Evolutionary conservation across 208 protist genomes (phyloP).

Genomic region (Strigomonas galati): DNA sequence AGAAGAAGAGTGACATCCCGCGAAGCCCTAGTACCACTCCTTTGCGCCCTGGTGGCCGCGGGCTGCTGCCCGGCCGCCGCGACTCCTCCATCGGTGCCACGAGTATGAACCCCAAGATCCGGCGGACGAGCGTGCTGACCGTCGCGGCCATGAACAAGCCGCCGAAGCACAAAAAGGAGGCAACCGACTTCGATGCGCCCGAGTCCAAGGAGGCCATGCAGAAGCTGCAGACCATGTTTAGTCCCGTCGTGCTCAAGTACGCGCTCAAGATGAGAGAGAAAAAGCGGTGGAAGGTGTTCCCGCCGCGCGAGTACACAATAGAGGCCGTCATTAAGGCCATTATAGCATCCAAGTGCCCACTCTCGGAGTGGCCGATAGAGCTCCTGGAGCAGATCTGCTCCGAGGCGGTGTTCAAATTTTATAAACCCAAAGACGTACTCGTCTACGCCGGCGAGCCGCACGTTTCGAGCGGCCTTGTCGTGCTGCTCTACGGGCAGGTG

Average conservation of each 20-base stretch:
- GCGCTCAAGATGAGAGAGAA: conserved; percentile 40
- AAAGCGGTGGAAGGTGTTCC: conserved; percentile 33
- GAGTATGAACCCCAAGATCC: conserved; percentile 44
- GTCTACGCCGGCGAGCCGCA: conserved; percentile 80
- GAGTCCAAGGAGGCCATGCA: conserved; percentile 41
- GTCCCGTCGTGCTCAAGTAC: conserved; percentile 47
- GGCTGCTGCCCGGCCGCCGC: conserved; percentile 27
- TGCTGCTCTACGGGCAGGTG: conserved; percentile 76
- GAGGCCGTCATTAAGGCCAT: conserved; percentile 67
- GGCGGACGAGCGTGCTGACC: conserved; percentile 35
- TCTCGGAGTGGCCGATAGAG: conserved; percentile 61
- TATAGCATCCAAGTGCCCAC: conserved; percentile 40
- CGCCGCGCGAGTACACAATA: conserved; percentile 52
- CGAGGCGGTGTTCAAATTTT: conserved; percentile 49
- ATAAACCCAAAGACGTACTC: conserved; percentile 51
- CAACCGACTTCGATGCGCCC: conserved; percentile 36
- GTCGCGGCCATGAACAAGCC: conserved; percentile 24
- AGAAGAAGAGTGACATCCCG: no score
- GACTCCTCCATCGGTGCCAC: conserved; percentile 60
- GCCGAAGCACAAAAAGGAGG: conserved; percentile 11
- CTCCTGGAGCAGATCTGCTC: conserved; percentile 48
- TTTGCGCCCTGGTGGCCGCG: background rate
- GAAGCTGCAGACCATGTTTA: conserved; percentile 43
- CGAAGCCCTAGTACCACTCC: no score
- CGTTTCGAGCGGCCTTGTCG: conserved; percentile 70